phyloP scores from a whole-genome alignment of 805 yeast species.

The Wickerhamomyces mucosus region DNA sequence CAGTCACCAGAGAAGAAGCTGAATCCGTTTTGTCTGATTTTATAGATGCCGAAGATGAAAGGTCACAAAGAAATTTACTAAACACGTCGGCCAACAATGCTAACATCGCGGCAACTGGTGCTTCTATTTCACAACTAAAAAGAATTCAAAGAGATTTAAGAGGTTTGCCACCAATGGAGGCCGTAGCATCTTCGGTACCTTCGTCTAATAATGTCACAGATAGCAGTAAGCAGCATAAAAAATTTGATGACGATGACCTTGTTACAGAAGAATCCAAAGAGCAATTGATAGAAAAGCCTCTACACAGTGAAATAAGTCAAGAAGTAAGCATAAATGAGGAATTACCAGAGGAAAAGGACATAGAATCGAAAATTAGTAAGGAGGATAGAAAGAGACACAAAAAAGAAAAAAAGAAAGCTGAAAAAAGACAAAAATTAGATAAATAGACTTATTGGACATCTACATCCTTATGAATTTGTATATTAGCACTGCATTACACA shows the following conservation, averaged over 20 bases:
- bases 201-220: constrained; percentile 7
- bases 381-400: too few relatives aligned
- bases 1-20: constrained; percentile 32
- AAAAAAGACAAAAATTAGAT: too few relatives aligned
- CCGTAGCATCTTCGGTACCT: constrained; percentile 2
- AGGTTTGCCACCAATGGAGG: constrained; percentile 60
- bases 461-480: too few relatives aligned
- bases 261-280: constrained; percentile 6
- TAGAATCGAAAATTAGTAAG: too few relatives aligned
- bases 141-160: constrained; percentile 71
- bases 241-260: constrained; percentile 9
- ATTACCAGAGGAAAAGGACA: too few relatives aligned
- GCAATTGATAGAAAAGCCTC: too few relatives aligned
- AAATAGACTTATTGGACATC: too few relatives aligned
- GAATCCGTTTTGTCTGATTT: constrained; percentile 35
- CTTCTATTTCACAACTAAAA: constrained; percentile 45
- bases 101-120: constrained; percentile 15
- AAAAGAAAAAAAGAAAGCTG: too few relatives aligned
- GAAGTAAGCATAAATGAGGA: too few relatives aligned
- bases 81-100: constrained; percentile 17
- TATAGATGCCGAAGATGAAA: constrained; percentile 22
- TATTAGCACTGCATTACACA: too few relatives aligned
- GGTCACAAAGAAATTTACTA: constrained; percentile 7
- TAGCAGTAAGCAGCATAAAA: constrained; percentile 14
- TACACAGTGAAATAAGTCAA: too few relatives aligned